phyloP scores from a whole-genome alignment of 2,329 filamentous ascomycete species.

The Neurospora sp. region DNA sequence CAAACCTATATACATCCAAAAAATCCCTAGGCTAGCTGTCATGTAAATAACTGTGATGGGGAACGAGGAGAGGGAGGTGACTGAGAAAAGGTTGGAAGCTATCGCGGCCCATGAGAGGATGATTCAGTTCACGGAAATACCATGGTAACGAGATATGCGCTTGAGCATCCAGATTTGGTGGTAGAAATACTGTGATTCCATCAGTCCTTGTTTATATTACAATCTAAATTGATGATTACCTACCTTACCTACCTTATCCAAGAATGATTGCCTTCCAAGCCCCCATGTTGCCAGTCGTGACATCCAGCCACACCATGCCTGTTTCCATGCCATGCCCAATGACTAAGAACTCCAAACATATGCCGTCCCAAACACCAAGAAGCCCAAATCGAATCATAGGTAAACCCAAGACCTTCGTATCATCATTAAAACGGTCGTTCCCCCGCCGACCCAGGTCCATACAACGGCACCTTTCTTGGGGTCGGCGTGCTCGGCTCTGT shows the following conservation, averaged over 20 bases:
- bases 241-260: background rate
- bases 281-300: background rate
- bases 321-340: background rate
- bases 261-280: background rate
- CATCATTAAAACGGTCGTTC: background rate
- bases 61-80: too few relatives aligned
- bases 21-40: background rate
- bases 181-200: too few relatives aligned
- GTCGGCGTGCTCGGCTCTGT: slow-evolving; percentile 9
- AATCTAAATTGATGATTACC: too few relatives aligned
- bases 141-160: too few relatives aligned
- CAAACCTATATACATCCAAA: too few relatives aligned
- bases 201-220: too few relatives aligned
- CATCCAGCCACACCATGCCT: background rate
- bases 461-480: background rate
- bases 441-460: background rate
- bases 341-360: background rate
- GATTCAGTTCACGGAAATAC: too few relatives aligned
- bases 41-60: too few relatives aligned
- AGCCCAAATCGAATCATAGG: background rate
- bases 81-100: too few relatives aligned
- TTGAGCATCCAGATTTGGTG: too few relatives aligned
- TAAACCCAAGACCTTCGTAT: background rate
- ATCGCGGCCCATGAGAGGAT: too few relatives aligned
- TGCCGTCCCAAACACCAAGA: background rate